Percentiles rank a stretch among this genome's conserved stretches.
phyloP scores from a whole-genome alignment of 441 rosid species.

The Melastoma candidum region DNA sequence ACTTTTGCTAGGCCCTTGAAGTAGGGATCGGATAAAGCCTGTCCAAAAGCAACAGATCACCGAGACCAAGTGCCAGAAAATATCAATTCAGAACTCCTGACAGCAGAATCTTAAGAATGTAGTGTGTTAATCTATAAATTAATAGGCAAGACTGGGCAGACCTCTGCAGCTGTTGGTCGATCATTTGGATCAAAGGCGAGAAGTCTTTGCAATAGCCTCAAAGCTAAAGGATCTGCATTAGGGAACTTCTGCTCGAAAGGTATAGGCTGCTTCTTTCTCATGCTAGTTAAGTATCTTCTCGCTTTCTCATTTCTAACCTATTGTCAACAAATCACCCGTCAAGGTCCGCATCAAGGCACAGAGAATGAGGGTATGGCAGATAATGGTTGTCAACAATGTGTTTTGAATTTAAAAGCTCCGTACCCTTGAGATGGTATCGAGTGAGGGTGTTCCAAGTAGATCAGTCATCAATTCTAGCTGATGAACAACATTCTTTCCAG shows the following conservation, averaged over 20 bases:
- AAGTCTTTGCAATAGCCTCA: slow-evolving; percentile 60
- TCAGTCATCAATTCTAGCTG: slow-evolving; percentile 91
- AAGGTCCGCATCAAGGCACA: not conserved
- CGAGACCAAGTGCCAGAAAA: slow-evolving; percentile 1
- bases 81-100: not conserved
- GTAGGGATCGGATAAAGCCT: slow-evolving; percentile 93
- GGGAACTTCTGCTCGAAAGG: slow-evolving; percentile 71
- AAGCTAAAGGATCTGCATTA: slow-evolving; percentile 72
- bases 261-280: slow-evolving; percentile 82
- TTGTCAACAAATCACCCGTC: slow-evolving; percentile 6
- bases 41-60: not conserved
- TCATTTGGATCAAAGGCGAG: slow-evolving; percentile 96
- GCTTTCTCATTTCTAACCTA: slow-evolving; percentile 97
- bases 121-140: not conserved
- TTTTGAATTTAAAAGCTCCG: slow-evolving; percentile 7
- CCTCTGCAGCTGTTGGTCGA: slow-evolving; percentile 92
- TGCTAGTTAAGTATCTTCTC: slow-evolving; percentile 80
- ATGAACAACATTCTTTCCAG: slow-evolving; percentile 90
- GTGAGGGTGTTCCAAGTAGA: slow-evolving; percentile 85
- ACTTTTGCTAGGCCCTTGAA: slow-evolving; percentile 78
- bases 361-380: slow-evolving; percentile 1
- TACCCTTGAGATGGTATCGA: slow-evolving; percentile 86
- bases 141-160: slow-evolving; percentile 12
- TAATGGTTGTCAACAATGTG: not conserved
- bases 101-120: not conserved